These are phyloP conservation scores for Orbilia javanica DNA, from an alignment of 2,329 filamentous ascomycete species.

Conservation along the genomic window DNA sequence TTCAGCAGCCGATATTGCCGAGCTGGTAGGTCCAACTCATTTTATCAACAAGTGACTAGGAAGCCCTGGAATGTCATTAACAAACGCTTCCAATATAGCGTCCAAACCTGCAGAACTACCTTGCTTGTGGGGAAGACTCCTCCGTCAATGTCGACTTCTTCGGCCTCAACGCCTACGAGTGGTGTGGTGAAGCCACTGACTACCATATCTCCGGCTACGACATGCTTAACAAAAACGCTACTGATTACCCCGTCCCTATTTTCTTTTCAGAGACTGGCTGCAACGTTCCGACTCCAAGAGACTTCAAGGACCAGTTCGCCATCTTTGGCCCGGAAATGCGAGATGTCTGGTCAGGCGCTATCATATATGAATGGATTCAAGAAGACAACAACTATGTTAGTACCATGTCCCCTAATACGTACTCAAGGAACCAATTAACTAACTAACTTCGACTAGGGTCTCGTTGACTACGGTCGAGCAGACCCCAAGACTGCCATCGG, in stretches of 20 bases:
- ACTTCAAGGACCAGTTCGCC: constrained; percentile 79
- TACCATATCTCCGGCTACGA: constrained; percentile 78
- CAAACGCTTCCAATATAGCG: constrained; percentile 63
- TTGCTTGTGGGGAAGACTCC: constrained; percentile 80
- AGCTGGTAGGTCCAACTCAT: constrained; percentile 65
- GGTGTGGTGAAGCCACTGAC: constrained; percentile 72
- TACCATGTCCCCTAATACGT: not conserved
- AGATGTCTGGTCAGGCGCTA: constrained; percentile 78
- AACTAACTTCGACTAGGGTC: constrained; percentile 64
- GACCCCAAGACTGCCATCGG: constrained; percentile 69
- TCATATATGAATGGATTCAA: constrained; percentile 91
- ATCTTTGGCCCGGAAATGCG: constrained; percentile 82
- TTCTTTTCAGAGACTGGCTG: constrained; percentile 93
- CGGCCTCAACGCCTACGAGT: constrained; percentile 85
- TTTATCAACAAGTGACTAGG: not conserved
- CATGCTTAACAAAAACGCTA: constrained; percentile 75
- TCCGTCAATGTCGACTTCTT: constrained; percentile 84
- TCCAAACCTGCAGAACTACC: constrained; percentile 76
- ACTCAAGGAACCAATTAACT: not conserved
- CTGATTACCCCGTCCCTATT: constrained; percentile 82
- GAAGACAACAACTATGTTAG: constrained; percentile 81
- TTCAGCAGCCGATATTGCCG: constrained; percentile 84
- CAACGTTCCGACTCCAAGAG: constrained; percentile 74
- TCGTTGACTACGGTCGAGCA: constrained; percentile 79
- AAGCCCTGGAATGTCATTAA: not conserved